Conservation (phyloP, 2,329 filamentous ascomycete genomes). For the Cladophialophora psammophila region DNA sequence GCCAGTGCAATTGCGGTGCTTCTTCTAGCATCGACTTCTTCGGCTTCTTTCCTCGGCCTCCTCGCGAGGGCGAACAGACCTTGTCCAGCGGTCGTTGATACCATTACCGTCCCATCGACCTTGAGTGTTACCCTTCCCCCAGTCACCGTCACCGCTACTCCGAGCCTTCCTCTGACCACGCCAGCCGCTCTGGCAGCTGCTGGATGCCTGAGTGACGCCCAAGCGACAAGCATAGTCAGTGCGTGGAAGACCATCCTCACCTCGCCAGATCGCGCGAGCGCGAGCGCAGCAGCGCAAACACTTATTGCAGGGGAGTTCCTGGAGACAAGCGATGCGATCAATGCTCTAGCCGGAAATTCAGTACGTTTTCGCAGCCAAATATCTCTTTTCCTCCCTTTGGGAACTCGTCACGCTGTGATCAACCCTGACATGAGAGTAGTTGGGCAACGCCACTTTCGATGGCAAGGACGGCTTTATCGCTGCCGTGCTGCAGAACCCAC, state of each 20-base stretch:
- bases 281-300: constrained; percentile 16
- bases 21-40: constrained; percentile 9
- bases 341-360: constrained; percentile 27
- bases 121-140: constrained; percentile 4
- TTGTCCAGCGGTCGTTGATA: constrained; percentile 10
- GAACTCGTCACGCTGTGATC: neutral
- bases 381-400: neutral
- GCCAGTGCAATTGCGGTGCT: neutral
- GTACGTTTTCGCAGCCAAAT: constrained; percentile 11
- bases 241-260: constrained; percentile 31
- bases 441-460: constrained; percentile 26
- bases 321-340: constrained; percentile 32
- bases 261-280: constrained; percentile 23
- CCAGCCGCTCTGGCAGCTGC: neutral
- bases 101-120: constrained; percentile 9
- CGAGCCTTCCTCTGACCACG: neutral
- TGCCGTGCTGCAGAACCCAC: constrained; percentile 13
- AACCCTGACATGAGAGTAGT: constrained; percentile 1
- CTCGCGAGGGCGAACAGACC: constrained; percentile 11
- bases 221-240: constrained; percentile 26
- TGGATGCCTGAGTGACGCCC: constrained; percentile 20
- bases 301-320: constrained; percentile 29
- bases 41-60: constrained; percentile 12
- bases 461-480: constrained; percentile 26
- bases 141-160: constrained; percentile 3